Percentiles rank a stretch among this genome's conserved stretches.
Conservation (phyloP, 768 basidiomycete species). For the Serendipita sp. region DNA sequence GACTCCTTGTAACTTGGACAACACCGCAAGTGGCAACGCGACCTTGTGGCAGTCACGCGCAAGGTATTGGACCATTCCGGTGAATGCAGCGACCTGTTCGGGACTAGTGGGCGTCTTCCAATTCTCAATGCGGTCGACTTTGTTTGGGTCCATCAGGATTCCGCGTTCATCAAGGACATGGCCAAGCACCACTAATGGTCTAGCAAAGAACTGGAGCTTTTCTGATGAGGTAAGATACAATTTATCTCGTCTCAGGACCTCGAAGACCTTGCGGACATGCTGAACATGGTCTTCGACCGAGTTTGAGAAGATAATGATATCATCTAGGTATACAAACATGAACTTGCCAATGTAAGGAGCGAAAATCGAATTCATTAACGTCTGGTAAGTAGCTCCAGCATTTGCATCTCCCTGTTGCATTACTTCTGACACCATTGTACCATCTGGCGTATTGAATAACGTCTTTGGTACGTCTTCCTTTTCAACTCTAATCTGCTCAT, state of each 20-base stretch:
- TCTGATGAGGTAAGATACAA: constrained; percentile 19
- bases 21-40: constrained; percentile 25
- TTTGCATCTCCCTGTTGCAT: constrained; percentile 23
- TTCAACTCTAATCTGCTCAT: constrained; percentile 19
- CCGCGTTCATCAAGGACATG: constrained; percentile 24
- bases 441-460: constrained; percentile 24
- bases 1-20: constrained; percentile 15
- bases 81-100: constrained; percentile 21
- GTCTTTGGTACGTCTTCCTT: constrained; percentile 15
- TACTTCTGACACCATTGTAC: constrained; percentile 28
- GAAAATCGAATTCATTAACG: constrained; percentile 29
- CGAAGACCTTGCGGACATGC: constrained; percentile 21
- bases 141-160: constrained; percentile 29
- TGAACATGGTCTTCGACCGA: constrained; percentile 18
- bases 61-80: constrained; percentile 25
- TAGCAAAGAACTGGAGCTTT: constrained; percentile 22
- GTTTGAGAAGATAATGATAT: constrained; percentile 23
- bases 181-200: constrained; percentile 20
- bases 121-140: constrained; percentile 15
- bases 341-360: constrained; percentile 18
- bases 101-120: constrained; percentile 21
- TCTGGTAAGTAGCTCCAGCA: constrained; percentile 26
- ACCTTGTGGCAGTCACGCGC: constrained; percentile 20
- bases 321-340: constrained; percentile 24
- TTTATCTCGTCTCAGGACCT: constrained; percentile 19